Evolutionary conservation across 495 filamentous ascomycete genomes (phyloP).

Genomic region (Hyphodiscus hymeniophilus): DNA sequence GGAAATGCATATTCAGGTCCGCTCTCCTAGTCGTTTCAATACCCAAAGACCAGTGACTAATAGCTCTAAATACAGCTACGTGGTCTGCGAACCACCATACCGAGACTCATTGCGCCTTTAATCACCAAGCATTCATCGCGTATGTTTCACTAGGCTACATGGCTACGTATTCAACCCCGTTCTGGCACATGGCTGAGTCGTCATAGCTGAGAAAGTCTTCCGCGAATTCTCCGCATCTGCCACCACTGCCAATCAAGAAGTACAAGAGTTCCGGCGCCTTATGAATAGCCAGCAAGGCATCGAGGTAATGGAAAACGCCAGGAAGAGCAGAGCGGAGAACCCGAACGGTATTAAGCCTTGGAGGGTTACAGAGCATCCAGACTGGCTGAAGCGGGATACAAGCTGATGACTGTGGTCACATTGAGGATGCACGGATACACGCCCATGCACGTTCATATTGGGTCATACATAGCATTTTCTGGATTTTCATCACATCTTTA

Average conservation of each 20-base stretch:
- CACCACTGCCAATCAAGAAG: slow-evolving; percentile 29
- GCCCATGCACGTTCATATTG: too few species aligned
- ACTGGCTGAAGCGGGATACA: slow-evolving; percentile 31
- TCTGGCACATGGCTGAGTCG: neutral
- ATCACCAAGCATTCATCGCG: slow-evolving; percentile 28
- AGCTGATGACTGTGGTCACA: neutral
- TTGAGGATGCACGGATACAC: too few species aligned
- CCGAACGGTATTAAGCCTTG: slow-evolving; percentile 42
- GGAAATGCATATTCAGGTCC: slow-evolving; percentile 25
- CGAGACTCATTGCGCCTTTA: slow-evolving; percentile 37
- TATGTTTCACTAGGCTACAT: slow-evolving; percentile 18
- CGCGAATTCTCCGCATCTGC: slow-evolving; percentile 31
- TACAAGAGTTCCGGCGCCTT: slow-evolving; percentile 33
- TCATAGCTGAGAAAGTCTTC: slow-evolving; percentile 31
- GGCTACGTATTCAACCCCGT: neutral
- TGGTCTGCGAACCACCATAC: slow-evolving; percentile 35
- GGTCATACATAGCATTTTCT: too few species aligned
- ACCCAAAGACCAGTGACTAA: neutral
- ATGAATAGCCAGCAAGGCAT: slow-evolving; percentile 32
- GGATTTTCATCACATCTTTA: too few species aligned
- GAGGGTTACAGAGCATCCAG: slow-evolving; percentile 38
- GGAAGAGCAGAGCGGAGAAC: slow-evolving; percentile 35
- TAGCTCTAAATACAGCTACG: slow-evolving; percentile 28
- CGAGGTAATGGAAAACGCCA: slow-evolving; percentile 32
- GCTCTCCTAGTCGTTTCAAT: neutral